Conservation (phyloP, 495 filamentous ascomycete species). For the Oidiodendron maius region DNA sequence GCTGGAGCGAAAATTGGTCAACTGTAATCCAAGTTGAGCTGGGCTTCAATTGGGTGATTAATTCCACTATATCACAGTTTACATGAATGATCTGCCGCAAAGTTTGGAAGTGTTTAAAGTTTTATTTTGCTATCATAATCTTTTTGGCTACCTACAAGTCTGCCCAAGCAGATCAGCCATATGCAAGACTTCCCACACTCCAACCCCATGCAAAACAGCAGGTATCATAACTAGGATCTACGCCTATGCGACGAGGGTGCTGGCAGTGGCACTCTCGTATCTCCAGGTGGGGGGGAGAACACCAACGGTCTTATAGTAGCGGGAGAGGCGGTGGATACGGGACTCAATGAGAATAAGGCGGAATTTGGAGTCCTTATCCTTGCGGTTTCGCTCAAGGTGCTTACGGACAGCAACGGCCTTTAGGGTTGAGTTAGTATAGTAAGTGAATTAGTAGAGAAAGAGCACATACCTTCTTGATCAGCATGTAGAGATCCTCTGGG, state of each 20-base stretch:
- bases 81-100: no score
- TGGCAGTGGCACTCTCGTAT: conserved; percentile 72
- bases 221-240: conserved; percentile 4
- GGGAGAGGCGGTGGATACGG: conserved; percentile 95
- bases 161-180: conserved; percentile 8
- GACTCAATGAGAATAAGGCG: conserved; percentile 99
- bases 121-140: conserved; percentile 14
- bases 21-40: no score
- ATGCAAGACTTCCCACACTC: conserved; percentile 19
- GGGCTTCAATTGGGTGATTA: no score
- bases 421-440: conserved; percentile 5
- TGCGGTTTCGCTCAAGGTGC: conserved; percentile 99
- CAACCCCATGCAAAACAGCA: conserved; percentile 21
- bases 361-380: conserved; percentile 99
- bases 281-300: conserved; percentile 97
- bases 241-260: conserved; percentile 58
- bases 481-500: conserved; percentile 95
- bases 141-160: conserved; percentile 17
- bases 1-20: neutral
- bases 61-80: no score
- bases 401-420: conserved; percentile 98
- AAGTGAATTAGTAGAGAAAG: neutral
- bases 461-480: conserved; percentile 90
- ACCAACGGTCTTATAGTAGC: conserved; percentile 98
- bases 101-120: conserved; percentile 16